phyloP scores from a whole-genome alignment of 2,329 filamentous ascomycete genomes.

The Shiraia bambusicola region DNA sequence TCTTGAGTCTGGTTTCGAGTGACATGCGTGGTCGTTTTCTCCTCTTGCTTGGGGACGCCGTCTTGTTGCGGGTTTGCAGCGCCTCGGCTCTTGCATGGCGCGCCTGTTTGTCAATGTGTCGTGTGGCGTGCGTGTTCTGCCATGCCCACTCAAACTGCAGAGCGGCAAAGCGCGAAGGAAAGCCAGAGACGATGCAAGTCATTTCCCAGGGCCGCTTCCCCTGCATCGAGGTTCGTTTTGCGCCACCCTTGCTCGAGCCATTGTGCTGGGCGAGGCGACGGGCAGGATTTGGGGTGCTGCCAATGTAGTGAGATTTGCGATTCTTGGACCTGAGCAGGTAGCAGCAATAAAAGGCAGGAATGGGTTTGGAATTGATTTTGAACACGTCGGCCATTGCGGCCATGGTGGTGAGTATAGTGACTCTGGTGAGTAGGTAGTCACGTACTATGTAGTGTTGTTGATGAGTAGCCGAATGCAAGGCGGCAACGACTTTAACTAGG shows the following conservation, averaged over 20 bases:
- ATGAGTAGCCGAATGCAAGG: conserved; percentile 14
- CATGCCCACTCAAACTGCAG: conserved; percentile 98
- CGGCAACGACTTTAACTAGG: conserved; percentile 13
- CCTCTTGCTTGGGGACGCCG: conserved; percentile 42
- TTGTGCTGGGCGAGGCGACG: conserved; percentile 90
- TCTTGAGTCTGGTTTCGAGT: conserved; percentile 70
- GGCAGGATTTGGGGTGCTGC: conserved; percentile 85
- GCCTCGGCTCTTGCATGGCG: conserved; percentile 39
- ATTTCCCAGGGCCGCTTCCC: conserved; percentile 77
- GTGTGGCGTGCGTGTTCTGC: conserved; percentile 78
- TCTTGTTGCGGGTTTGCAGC: conserved; percentile 31
- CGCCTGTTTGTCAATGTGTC: conserved; percentile 65
- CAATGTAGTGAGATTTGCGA: conserved; percentile 75
- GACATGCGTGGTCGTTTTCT: conserved; percentile 56
- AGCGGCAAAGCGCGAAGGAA: conserved; percentile 82
- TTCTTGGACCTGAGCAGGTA: conserved; percentile 87
- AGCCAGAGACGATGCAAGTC: conserved; percentile 81
- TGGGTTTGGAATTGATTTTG: conserved; percentile 43
- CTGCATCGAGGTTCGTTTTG: conserved; percentile 68
- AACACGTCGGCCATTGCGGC: conserved; percentile 11
- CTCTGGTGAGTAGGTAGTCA: too few relatives aligned
- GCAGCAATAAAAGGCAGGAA: conserved; percentile 89
- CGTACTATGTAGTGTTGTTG: conserved; percentile 21
- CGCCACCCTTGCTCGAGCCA: conserved; percentile 78
- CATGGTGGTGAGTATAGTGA: conserved; percentile 10